Evolutionary conservation across 1,284 basidiomycete genomes (phyloP), one percentile per base, ranked within the genome.

Genomic region (Cryptococcus sp.): DNA sequence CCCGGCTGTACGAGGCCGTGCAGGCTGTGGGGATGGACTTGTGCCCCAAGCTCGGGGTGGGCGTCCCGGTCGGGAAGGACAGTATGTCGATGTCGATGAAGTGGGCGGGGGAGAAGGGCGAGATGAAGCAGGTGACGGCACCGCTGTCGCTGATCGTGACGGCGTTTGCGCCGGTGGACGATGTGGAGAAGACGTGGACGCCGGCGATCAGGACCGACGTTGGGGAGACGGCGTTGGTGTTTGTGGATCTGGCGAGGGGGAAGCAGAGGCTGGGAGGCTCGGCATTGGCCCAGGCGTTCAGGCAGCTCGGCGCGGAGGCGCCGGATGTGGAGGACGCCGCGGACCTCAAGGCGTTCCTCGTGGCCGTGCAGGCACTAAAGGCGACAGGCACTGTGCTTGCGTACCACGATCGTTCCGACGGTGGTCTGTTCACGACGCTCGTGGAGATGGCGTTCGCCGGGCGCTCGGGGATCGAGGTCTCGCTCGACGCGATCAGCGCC

Each of bases 61-160:
- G 92, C 23, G 92, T 99, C 51, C 96, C 95, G 0, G 95, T 98
- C 37, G 95, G 96, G 35, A 99, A 99, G 79, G 95, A 99, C 77
- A 97, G 93, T 3, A 98, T 99, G 96, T 94, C 91, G 36, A 99
- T 98, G 95, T 88, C 89, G 59, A 98, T 98, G 95, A 88, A 87
- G 67, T 99, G 95, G 95, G 63, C 78, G 21, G 77, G 75, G 43
- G 76, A 87, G 28, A 81, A 81, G 8, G 81, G 79, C 23, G 83
- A 86, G 62, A 80, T 84, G 68, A 86, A 85, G 59, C 87, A 93
- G 68, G 90, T 98, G 57, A 94, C 86, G 44, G 83, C 95, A 4
- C 96, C 95, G 2, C 77, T 98, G 50, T 96, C 93, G 21, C 81
- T 96, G 63, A 91, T 98, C 70, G 85, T 97, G 59, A 98, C 96